These are phyloP conservation scores for Bryum argenteum DNA, from an alignment of 225 moss, liverwort and hornwort genomes.

Conservation along the genomic window DNA sequence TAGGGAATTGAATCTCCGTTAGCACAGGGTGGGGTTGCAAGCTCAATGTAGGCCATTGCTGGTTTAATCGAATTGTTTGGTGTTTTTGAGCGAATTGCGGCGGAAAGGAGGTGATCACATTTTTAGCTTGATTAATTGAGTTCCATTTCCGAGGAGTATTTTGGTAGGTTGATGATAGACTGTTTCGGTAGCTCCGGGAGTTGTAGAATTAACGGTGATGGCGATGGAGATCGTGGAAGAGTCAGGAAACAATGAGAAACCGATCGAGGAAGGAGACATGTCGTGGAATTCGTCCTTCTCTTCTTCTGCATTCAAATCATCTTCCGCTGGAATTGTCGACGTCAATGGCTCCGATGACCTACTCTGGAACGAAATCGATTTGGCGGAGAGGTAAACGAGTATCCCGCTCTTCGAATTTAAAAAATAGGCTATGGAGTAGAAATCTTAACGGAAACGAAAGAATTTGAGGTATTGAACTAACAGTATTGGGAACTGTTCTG, in stretches of 20 bases:
- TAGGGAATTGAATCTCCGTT: too few relatives aligned
- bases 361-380: constrained; percentile 56
- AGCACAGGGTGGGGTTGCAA: too few relatives aligned
- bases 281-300: constrained; percentile 41
- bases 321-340: constrained; percentile 29
- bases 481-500: neutral
- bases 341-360: constrained; percentile 36
- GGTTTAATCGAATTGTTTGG: too few relatives aligned
- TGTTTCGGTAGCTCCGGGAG: too few relatives aligned
- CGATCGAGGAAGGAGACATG: constrained; percentile 19
- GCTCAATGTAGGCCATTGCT: too few relatives aligned
- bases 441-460: neutral
- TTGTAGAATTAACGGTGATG: too few relatives aligned
- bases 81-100: too few relatives aligned
- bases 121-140: too few relatives aligned
- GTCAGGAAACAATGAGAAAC: neutral
- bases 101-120: too few relatives aligned
- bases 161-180: too few relatives aligned
- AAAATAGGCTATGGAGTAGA: neutral
- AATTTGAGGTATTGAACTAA: constrained; percentile 8
- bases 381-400: constrained; percentile 54
- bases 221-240: too few relatives aligned
- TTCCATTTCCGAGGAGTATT: too few relatives aligned
- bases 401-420: neutral
- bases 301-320: constrained; percentile 30